Base-by-base conservation (phyloP, 441 rosid species). In the Croton laevigatus region DNA sequence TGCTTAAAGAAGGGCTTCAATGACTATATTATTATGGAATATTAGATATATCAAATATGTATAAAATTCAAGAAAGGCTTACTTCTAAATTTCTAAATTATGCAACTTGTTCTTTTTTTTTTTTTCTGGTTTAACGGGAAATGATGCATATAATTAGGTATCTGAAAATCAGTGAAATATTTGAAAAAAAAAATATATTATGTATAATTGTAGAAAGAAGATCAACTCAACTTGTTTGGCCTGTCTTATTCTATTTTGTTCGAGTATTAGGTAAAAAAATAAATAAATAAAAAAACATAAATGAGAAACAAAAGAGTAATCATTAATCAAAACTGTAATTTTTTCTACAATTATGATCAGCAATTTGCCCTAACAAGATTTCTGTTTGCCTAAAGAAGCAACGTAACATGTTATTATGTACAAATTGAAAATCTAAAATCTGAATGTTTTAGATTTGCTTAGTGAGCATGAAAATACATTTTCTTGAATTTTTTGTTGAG, bases 401-500 rank as follows among this genome's bases (percentile, higher is more conserved):
- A 19, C 53, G 40, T 54, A 32, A 19, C 32, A 12, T 12, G 36
- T 44, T 46, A 6, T 16, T 70, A 70, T 70, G 19, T 66, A 73
- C 71, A 70, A 23, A 36, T 8, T 23, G 5, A 23, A 19, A 10
- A n/a, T 36, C 45, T 34, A 10, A 6, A 19, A 52, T 40, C 44
- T 40, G 9, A 40, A 40, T 5, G 49, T 58, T 27, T 13, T 0
- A 1, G 10, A 9, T 44, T 62, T 68, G 48, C 48, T 66, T 16
- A 61, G 19, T 44, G 49, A 27, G n/a, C 53, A 74, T 57, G 72
- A 46, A 2, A 32, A 12, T 27, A 45, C 46, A 6, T 63, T 49
- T 60, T 77, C 55, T 34, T 76, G 81, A 53, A 73, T 71, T 17
- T 64, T 59, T n/a, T 75, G 63, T 71, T 66, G 42, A 16, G 10